Evolutionary conservation across 1,284 basidiomycete genomes (phyloP).

Genomic region (Tausonia pullulans): DNA sequence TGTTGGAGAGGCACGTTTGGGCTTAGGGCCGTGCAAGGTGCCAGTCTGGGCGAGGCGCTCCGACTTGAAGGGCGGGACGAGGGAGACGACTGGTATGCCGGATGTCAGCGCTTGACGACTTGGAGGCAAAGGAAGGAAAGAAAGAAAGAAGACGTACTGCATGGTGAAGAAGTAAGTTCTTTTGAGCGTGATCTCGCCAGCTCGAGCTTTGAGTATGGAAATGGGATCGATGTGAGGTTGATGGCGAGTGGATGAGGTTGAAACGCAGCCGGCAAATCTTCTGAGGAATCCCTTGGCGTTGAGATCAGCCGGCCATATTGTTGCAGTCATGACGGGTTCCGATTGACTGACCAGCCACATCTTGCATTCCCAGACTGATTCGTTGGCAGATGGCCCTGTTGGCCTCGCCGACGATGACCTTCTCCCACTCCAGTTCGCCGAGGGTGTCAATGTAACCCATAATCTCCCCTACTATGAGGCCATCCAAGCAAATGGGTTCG

Average conservation of each 20-base stretch:
- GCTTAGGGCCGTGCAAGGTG: neutral
- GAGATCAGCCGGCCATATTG: slow-evolving; percentile 8
- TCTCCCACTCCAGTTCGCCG: slow-evolving; percentile 32
- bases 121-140: neutral
- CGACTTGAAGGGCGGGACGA: neutral
- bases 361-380: slow-evolving; percentile 16
- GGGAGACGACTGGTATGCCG: neutral
- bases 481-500: slow-evolving; percentile 51
- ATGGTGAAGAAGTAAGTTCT: neutral
- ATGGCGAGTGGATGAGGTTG: slow-evolving; percentile 42
- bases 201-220: slow-evolving; percentile 47
- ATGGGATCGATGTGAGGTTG: slow-evolving; percentile 47
- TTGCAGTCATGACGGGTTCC: slow-evolving; percentile 30
- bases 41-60: slow-evolving; percentile 1
- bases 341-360: slow-evolving; percentile 14
- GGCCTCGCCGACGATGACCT: slow-evolving; percentile 52
- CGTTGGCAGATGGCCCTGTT: slow-evolving; percentile 40
- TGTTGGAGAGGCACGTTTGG: neutral
- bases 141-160: neutral
- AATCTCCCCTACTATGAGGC: slow-evolving; percentile 62
- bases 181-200: slow-evolving; percentile 13
- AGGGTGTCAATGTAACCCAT: slow-evolving; percentile 16
- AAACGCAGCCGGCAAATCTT: slow-evolving; percentile 41
- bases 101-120: too few relatives aligned
- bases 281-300: slow-evolving; percentile 1